phyloP scores from a whole-genome alignment of 495 filamentous ascomycete species.

The Chaetomium tenue region DNA sequence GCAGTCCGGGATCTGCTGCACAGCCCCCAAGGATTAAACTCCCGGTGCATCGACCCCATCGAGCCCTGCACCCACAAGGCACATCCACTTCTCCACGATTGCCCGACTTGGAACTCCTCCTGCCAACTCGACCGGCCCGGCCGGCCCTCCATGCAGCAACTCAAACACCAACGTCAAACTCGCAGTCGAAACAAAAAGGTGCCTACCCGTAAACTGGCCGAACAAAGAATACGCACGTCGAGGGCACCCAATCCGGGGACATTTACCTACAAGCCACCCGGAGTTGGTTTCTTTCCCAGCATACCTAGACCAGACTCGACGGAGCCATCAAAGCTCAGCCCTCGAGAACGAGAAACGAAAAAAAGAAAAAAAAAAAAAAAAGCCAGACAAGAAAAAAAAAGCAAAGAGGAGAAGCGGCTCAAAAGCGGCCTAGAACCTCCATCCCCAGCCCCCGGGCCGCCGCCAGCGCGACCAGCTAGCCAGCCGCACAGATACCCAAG shows the following conservation, averaged over 20 bases:
- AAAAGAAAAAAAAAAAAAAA: not conserved
- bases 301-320: no score
- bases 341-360: no score
- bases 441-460: no score
- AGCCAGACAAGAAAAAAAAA: not conserved
- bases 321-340: no score
- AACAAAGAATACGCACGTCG: no score
- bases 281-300: no score
- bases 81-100: not conserved
- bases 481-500: not conserved
- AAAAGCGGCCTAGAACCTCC: not conserved
- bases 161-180: not conserved
- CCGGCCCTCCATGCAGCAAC: not conserved
- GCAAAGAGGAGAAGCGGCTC: not conserved
- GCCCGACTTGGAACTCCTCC: no score
- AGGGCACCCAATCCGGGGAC: no score
- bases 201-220: no score
- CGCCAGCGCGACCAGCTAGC: not conserved
- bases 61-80: not conserved
- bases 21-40: constrained; percentile 4
- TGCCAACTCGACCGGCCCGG: no score
- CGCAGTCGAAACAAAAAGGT: no score
- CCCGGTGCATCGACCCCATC: constrained; percentile 5
- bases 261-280: no score
- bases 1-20: constrained; percentile 9